phyloP scores from a whole-genome alignment of 2,329 filamentous ascomycete species.

The Exophiala mesophila region DNA sequence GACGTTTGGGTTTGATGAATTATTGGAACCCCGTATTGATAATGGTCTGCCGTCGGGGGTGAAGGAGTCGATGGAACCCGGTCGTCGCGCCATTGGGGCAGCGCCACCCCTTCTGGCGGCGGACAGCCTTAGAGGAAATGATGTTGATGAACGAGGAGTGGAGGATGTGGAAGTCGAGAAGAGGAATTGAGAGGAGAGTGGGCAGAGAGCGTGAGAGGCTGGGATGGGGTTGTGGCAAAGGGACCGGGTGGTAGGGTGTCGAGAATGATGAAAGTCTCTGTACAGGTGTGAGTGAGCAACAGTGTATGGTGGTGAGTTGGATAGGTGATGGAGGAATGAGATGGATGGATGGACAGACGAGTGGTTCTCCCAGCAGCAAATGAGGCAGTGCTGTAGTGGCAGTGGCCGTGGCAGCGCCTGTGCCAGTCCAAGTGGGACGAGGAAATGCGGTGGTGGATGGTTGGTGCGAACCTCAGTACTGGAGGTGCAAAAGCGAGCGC shows the following conservation, averaged over 20 bases:
- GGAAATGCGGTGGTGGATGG: no score
- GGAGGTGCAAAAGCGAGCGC: no score
- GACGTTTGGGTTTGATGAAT: conserved; percentile 38
- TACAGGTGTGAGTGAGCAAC: not conserved
- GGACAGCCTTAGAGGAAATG: not conserved
- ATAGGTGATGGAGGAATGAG: no score
- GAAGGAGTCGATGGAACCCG: conserved; percentile 13
- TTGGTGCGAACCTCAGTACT: no score
- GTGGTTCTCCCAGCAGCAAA: no score
- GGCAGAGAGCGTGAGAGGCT: no score
- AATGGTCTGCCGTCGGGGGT: conserved; percentile 11
- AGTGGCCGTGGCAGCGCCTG: not conserved
- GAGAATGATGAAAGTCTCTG: not conserved
- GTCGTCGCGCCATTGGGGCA: conserved; percentile 24
- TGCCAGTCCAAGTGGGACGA: no score
- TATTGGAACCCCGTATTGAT: conserved; percentile 16
- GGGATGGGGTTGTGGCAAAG: not conserved
- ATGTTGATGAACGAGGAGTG: not conserved
- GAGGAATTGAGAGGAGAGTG: not conserved
- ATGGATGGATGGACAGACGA: no score
- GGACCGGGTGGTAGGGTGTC: not conserved
- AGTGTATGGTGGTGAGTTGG: no score
- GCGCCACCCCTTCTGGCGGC: conserved; percentile 20
- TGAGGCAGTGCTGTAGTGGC: not conserved
- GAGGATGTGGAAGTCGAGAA: not conserved